Conservation (phyloP, 345 rosid species). For the Psidium guajava region DNA sequence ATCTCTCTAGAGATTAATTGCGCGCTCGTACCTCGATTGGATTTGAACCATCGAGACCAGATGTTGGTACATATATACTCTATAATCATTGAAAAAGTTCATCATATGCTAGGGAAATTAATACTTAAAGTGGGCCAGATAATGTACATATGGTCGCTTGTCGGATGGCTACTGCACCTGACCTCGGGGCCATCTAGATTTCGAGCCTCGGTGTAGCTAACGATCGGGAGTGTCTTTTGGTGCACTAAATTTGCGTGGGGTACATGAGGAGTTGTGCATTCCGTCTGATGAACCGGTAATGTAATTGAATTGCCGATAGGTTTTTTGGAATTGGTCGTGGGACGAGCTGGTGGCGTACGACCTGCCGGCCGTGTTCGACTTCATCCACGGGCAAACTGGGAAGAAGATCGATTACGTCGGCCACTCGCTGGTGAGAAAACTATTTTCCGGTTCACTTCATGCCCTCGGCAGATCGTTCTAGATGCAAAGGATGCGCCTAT, state of each 20-base stretch:
- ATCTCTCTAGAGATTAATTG: background rate
- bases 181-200: background rate
- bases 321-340: conserved; percentile 92
- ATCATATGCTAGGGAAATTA: too few species aligned
- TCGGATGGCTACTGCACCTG: background rate
- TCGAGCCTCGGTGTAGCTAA: background rate
- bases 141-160: too few species aligned
- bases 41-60: too few species aligned
- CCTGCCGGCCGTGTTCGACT: conserved; percentile 64
- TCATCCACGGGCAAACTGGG: conserved; percentile 39
- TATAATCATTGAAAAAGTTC: too few species aligned
- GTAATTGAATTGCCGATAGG: conserved; percentile 21
- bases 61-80: too few species aligned
- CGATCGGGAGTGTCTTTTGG: background rate
- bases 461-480: background rate
- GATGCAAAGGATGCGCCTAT: background rate
- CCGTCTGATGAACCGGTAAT: background rate
- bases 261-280: background rate
- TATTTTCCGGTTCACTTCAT: too few species aligned
- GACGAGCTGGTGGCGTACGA: conserved; percentile 71
- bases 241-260: background rate
- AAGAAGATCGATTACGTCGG: conserved; percentile 81
- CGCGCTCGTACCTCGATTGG: background rate
- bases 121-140: too few species aligned
- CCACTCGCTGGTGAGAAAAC: conserved; percentile 64